Evolutionary conservation across 495 filamentous ascomycete genomes (phyloP).

Genomic region (Penicillium malachiteum): DNA sequence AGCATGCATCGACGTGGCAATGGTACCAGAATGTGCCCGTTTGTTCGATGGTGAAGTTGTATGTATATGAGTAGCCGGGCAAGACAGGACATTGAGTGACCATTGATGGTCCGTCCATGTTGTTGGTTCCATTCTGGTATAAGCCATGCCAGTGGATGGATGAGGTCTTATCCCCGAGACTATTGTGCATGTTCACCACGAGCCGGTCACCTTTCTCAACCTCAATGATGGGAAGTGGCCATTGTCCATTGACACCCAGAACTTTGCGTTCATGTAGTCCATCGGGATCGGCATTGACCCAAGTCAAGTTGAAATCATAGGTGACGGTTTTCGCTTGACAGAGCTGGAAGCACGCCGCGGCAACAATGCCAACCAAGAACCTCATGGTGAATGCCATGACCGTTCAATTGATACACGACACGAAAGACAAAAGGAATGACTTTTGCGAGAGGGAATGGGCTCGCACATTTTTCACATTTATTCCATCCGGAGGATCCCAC

Average conservation of each 20-base stretch:
- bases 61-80: slow-evolving; percentile 58
- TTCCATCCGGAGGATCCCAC: background rate
- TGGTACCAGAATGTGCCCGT: slow-evolving; percentile 85
- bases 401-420: background rate
- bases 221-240: slow-evolving; percentile 69
- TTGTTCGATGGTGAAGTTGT: slow-evolving; percentile 77
- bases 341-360: background rate
- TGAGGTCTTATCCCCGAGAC: slow-evolving; percentile 66
- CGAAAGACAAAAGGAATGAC: background rate
- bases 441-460: too few species aligned
- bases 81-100: slow-evolving; percentile 1
- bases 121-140: slow-evolving; percentile 64
- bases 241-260: slow-evolving; percentile 80
- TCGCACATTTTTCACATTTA: background rate
- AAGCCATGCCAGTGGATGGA: slow-evolving; percentile 81
- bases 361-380: background rate
- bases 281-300: slow-evolving; percentile 82
- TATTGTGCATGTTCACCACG: slow-evolving; percentile 70
- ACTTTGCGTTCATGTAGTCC: slow-evolving; percentile 60
- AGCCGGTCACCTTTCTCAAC: slow-evolving; percentile 69
- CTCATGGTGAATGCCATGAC: background rate
- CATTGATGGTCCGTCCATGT: slow-evolving; percentile 73
- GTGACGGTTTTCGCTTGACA: slow-evolving; percentile 59
- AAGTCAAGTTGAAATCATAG: slow-evolving; percentile 76
- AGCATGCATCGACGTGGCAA: slow-evolving; percentile 65